Conservation (phyloP, 2,329 filamentous ascomycete species). For the Aspergillus quadricinctus region DNA sequence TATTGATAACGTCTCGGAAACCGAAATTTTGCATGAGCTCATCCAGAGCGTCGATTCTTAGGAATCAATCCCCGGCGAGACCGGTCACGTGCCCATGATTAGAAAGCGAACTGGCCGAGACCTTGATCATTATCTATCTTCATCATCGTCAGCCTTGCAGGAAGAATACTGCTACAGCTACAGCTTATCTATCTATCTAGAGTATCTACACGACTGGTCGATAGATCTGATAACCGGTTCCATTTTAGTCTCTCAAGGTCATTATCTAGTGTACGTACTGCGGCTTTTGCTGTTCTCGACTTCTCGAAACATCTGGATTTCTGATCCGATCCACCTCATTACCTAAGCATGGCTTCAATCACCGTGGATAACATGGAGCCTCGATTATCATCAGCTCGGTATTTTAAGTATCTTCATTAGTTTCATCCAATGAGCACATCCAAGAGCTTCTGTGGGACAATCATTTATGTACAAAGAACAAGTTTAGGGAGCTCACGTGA, state of each 20-base stretch:
- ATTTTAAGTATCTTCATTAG: no score
- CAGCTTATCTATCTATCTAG: no score
- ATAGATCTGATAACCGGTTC: background rate
- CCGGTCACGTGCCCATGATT: constrained; percentile 17
- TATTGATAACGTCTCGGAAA: background rate
- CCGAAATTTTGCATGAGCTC: background rate
- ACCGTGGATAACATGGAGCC: no score
- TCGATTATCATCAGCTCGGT: no score
- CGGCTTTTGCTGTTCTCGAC: background rate
- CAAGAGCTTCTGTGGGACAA: no score
- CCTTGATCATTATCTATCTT: constrained; percentile 16
- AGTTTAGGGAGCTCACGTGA: background rate
- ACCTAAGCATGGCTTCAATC: no score
- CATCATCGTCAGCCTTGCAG: background rate
- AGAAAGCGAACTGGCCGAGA: constrained; percentile 17
- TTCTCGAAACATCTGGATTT: background rate
- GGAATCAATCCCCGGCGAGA: constrained; percentile 9
- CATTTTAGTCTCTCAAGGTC: background rate
- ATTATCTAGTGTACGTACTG: background rate
- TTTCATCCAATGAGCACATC: no score
- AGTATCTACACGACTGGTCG: background rate
- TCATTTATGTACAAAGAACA: background rate
- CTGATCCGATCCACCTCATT: background rate
- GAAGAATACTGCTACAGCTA: background rate
- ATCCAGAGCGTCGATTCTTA: constrained; percentile 1